phyloP scores from a whole-genome alignment of 2,329 filamentous ascomycete species.

The Didymella pinodella region DNA sequence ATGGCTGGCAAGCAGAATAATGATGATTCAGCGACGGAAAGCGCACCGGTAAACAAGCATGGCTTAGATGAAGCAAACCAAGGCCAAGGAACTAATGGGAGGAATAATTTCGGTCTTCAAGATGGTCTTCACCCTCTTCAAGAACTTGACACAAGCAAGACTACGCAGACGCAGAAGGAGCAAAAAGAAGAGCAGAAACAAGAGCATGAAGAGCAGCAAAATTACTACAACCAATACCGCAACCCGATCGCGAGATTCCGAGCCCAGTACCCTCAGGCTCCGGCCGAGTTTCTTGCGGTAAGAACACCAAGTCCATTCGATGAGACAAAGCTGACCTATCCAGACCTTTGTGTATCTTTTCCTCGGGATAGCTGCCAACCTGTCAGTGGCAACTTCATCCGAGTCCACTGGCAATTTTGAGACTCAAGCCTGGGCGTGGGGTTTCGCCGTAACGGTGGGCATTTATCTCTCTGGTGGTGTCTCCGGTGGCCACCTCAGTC shows the following conservation, averaged over 20 bases:
- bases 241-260: slow-evolving; percentile 62
- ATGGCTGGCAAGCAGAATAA: slow-evolving; percentile 22
- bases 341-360: slow-evolving; percentile 42
- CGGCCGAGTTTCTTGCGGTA: slow-evolving; percentile 63
- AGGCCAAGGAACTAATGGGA: slow-evolving; percentile 22
- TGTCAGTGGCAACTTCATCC: slow-evolving; percentile 58
- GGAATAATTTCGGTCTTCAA: slow-evolving; percentile 53
- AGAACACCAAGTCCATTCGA: slow-evolving; percentile 9
- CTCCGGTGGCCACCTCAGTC: slow-evolving; percentile 60
- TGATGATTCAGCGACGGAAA: slow-evolving; percentile 11
- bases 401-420: slow-evolving; percentile 49
- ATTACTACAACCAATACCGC: slow-evolving; percentile 59
- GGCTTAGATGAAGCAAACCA: slow-evolving; percentile 27
- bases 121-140: slow-evolving; percentile 54
- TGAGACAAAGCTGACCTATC: slow-evolving; percentile 34
- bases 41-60: slow-evolving; percentile 36
- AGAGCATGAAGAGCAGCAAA: slow-evolving; percentile 56
- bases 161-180: slow-evolving; percentile 46
- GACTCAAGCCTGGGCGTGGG: slow-evolving; percentile 56
- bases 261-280: slow-evolving; percentile 60
- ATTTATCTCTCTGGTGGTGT: slow-evolving; percentile 58
- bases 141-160: slow-evolving; percentile 34
- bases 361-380: slow-evolving; percentile 61
- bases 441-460: slow-evolving; percentile 62
- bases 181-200: slow-evolving; percentile 49